Evolutionary conservation across 1,284 basidiomycete species (phyloP), one percentile per base, ranked within the genome.

Genomic region (Malassezia pachydermatis): DNA sequence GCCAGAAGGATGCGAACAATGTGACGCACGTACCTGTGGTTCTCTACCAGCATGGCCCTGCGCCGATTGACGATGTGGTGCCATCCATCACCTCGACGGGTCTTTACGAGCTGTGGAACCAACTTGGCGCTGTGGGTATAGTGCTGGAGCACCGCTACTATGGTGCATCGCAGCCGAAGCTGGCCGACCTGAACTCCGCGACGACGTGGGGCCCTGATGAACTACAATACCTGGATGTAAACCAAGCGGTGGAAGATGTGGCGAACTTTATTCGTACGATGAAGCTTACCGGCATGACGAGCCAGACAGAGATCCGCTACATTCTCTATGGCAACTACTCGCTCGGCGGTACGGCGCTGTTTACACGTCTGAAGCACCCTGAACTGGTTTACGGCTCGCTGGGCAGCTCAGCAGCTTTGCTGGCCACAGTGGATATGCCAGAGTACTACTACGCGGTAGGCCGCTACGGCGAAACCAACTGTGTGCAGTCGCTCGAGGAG

Each of bases 291-390:
- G 82, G 83, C 0, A 79, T 90, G 22, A 75, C 80, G 3, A 79
- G 84, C 51, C 78, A 83, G 54, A 57, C 58, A 32, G 49, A 58
- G 28, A 46, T 59, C 30, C 61, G 55, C 42, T 92, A 89, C 84
- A 87, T 96, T 57, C 92, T 90, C 73, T 94, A 92, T 62, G 90
- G 92, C 22, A 60, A 65, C 16, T 64, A 59, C 0, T 90, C 95
- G 65, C 88, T 89, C 5, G 92, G 92, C 42, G 90, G 88, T 4
- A 81, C 90, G 14, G 83, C 88, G 0, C 92, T 90, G 0, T 88
- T 95, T 65, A 88, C 95, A 84, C 81, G 80, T 42, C 43, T 87
- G 27, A 76, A 88, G 9, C 88, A 88, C 63, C 89, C 89, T 0
- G 80, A 92, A 20, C 76, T 90, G 10, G 85, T 90, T 4, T 90